phyloP scores from a whole-genome alignment of 805 yeast genomes.

The Komagataella kurtzmanii region DNA sequence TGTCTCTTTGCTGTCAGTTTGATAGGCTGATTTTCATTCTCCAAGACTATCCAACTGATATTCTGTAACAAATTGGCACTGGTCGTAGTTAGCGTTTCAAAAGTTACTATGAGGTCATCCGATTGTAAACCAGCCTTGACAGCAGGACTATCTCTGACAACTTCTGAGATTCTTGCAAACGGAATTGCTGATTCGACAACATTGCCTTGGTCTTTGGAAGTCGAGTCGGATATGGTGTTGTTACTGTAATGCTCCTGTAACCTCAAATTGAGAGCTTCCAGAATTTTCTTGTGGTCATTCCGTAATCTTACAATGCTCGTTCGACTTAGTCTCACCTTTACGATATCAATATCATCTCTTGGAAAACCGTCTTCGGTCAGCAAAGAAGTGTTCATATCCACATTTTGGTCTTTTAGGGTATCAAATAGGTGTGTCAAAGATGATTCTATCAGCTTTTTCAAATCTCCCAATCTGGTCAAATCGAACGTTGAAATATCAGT shows the following conservation, averaged over 20 bases:
- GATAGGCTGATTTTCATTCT: slow-evolving; percentile 18
- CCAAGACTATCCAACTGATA: slow-evolving; percentile 29
- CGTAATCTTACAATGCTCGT: slow-evolving; percentile 50
- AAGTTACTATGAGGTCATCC: slow-evolving; percentile 39
- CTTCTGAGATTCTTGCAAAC: slow-evolving; percentile 40
- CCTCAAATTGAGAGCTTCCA: slow-evolving; percentile 30
- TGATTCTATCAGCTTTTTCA: slow-evolving; percentile 26
- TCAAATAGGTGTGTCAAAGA: not conserved
- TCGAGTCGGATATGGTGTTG: not conserved
- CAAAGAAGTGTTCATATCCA: slow-evolving; percentile 52
- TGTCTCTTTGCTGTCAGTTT: slow-evolving; percentile 12
- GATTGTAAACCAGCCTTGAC: slow-evolving; percentile 33
- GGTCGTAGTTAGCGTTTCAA: slow-evolving; percentile 41
- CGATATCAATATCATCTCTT: slow-evolving; percentile 68
- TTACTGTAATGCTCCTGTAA: slow-evolving; percentile 24
- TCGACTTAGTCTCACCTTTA: slow-evolving; percentile 48
- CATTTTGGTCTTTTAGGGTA: slow-evolving; percentile 19
- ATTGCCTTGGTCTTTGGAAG: not conserved
- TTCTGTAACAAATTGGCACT: slow-evolving; percentile 37
- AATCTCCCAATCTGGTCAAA: slow-evolving; percentile 12
- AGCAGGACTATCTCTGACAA: slow-evolving; percentile 46
- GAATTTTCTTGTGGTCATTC: slow-evolving; percentile 50
- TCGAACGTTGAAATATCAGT: slow-evolving; percentile 4
- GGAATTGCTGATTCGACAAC: slow-evolving; percentile 20
- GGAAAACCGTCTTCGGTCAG: slow-evolving; percentile 76